Evolutionary conservation across 2,329 filamentous ascomycete genomes (phyloP), one percentile per base, ranked within the genome.

Genomic region (Colletotrichum theobromicola): DNA sequence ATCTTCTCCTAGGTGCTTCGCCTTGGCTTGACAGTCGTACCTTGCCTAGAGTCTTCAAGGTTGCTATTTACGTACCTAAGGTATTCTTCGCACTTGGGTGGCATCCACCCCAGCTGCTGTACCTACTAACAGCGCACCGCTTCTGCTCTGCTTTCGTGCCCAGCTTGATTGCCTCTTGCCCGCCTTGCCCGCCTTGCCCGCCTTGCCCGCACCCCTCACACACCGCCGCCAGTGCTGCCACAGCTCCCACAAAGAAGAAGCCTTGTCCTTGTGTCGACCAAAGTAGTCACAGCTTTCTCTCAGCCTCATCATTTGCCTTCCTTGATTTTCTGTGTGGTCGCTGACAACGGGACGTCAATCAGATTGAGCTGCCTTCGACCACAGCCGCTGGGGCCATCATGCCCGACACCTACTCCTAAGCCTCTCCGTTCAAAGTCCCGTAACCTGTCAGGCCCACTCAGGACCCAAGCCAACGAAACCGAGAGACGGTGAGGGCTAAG

Each of bases 361-460:
- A 30, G 67, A 32, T 61, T 42, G 32, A 66, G 34, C 62, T 55
- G 26, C 50, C 57, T 32, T 34, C 34, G 37, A 42, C n/a, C 69
- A 50, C 35, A 58, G 69, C 37, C 62, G 57, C 46, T 21, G 50
- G 70, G 70, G 57, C 32, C 46, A 72, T 34, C 68, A 72, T 72
- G 71, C 67, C 30, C 71, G 65, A 42, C 42, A 70, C 28, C 53
- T 30, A 60, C 67, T 63, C 34, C 70, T 72, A 72, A 58, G 34
- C 65, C 34, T 69, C 60, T 66, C 67, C 67, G 34, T 60, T 46
- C 58, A 70, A 73, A 60, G 70, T 70, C 60, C 46, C 60, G 64
- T 70, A 35, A n/a, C 53, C 26, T 21, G 62, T 26, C 30, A 71
- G 61, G 24, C 42, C 62, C 64, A 67, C 64, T 30, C 50, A 30